phyloP scores from a whole-genome alignment of 371 early-diverging fungal species.

The Mortierella sp. region DNA sequence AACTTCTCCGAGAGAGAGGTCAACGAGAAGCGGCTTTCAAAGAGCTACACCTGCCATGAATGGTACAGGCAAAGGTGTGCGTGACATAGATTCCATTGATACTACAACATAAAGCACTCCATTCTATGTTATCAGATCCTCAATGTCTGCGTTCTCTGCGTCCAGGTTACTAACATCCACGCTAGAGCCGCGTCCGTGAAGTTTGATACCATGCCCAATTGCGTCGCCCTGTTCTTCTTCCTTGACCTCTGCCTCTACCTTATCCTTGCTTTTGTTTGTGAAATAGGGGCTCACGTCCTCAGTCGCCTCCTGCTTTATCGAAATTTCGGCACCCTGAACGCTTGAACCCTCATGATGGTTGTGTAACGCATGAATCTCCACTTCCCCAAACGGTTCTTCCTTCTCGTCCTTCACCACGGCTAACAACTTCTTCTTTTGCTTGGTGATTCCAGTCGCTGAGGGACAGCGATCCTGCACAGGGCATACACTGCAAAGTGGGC shows the following conservation, averaged over 20 bases:
- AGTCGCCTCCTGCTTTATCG: constrained; percentile 8
- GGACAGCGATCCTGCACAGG: constrained; percentile 84
- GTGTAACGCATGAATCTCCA: constrained; percentile 27
- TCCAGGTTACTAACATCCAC: constrained; percentile 18
- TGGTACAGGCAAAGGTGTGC: too few species aligned
- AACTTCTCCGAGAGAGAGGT: not conserved
- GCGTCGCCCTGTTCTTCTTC: constrained; percentile 6
- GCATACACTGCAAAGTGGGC: constrained; percentile 87
- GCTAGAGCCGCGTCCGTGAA: not conserved
- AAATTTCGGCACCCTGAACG: not conserved
- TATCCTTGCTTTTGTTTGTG: not conserved
- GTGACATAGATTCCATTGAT: too few species aligned
- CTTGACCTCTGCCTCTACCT: constrained; percentile 5
- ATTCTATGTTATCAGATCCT: constrained; percentile 36
- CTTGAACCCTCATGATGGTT: not conserved
- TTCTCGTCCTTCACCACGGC: constrained; percentile 15
- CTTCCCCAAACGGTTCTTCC: constrained; percentile 32
- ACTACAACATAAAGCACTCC: too few species aligned
- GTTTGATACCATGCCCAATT: not conserved
- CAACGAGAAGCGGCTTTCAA: constrained; percentile 1
- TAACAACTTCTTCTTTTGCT: constrained; percentile 14
- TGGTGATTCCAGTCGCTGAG: constrained; percentile 50
- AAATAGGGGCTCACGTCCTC: constrained; percentile 18
- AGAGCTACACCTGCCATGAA: too few species aligned
- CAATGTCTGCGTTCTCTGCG: constrained; percentile 28